Conservation (phyloP, 2,329 filamentous ascomycete genomes). For the Coniochaeta ligniaria region DNA sequence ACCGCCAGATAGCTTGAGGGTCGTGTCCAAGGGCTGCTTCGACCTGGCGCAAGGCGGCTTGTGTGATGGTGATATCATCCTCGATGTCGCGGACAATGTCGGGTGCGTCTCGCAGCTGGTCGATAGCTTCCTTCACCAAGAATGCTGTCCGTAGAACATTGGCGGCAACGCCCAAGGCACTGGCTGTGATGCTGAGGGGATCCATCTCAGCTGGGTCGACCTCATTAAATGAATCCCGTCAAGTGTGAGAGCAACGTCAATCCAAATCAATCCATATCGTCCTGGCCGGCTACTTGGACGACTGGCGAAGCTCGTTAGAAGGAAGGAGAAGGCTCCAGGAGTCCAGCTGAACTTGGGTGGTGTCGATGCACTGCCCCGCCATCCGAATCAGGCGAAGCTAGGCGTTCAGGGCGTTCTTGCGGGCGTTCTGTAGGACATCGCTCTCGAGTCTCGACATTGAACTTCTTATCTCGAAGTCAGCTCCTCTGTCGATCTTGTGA, state of each 20-base stretch:
- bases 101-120: not conserved
- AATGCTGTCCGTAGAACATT: not conserved
- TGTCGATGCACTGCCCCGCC: not conserved
- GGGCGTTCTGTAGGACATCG: too few species aligned
- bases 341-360: not conserved
- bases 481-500: too few species aligned
- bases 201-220: not conserved
- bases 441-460: too few species aligned
- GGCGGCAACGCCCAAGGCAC: not conserved
- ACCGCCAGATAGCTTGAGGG: conserved; percentile 1
- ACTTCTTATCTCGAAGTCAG: too few species aligned
- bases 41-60: not conserved
- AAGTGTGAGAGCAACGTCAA: not conserved
- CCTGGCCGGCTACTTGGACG: too few species aligned
- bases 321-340: not conserved
- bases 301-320: not conserved
- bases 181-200: not conserved
- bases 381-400: not conserved
- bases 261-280: too few species aligned
- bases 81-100: not conserved
- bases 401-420: too few species aligned
- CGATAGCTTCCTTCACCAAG: not conserved
- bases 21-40: not conserved
- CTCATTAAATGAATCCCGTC: not conserved
- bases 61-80: not conserved